Evolutionary conservation across 2,329 filamentous ascomycete genomes (phyloP).

Genomic region (Cadophora sp.): DNA sequence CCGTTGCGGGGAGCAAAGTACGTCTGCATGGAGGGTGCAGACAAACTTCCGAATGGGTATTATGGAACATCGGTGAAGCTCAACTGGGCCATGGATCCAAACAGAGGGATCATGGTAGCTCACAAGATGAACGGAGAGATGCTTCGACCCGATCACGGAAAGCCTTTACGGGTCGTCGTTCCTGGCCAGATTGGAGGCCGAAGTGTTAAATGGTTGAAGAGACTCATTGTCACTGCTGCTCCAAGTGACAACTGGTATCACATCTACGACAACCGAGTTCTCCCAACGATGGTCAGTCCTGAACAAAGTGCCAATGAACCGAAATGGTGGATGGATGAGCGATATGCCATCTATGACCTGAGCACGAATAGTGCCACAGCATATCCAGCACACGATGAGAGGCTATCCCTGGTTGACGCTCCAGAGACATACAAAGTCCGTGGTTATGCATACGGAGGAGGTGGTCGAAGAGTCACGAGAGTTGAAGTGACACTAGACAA

Average conservation of each 20-base stretch:
- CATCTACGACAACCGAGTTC: constrained; percentile 88
- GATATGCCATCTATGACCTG: constrained; percentile 92
- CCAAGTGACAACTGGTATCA: constrained; percentile 96
- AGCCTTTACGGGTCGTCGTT: constrained; percentile 81
- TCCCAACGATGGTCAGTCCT: constrained; percentile 85
- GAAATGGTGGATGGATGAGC: constrained; percentile 85
- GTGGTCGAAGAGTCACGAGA: constrained; percentile 81
- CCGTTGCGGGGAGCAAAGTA: constrained; percentile 77
- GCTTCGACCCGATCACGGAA: constrained; percentile 84
- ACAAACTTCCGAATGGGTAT: constrained; percentile 85
- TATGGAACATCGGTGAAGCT: constrained; percentile 90
- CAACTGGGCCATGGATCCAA: constrained; percentile 85
- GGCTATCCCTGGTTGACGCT: constrained; percentile 56
- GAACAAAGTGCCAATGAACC: constrained; percentile 78
- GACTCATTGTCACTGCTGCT: constrained; percentile 75
- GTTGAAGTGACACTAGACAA: constrained; percentile 86
- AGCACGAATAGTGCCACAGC: constrained; percentile 85
- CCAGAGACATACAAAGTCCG: constrained; percentile 66
- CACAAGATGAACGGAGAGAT: constrained; percentile 90
- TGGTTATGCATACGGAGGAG: constrained; percentile 90
- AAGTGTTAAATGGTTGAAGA: constrained; percentile 92
- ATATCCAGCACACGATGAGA: constrained; percentile 81
- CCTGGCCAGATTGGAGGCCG: constrained; percentile 91
- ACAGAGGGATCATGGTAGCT: constrained; percentile 84
- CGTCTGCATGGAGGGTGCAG: constrained; percentile 90